Conservation (phyloP, 2,329 filamentous ascomycete species). For the Phyllosticta citribraziliensis region DNA sequence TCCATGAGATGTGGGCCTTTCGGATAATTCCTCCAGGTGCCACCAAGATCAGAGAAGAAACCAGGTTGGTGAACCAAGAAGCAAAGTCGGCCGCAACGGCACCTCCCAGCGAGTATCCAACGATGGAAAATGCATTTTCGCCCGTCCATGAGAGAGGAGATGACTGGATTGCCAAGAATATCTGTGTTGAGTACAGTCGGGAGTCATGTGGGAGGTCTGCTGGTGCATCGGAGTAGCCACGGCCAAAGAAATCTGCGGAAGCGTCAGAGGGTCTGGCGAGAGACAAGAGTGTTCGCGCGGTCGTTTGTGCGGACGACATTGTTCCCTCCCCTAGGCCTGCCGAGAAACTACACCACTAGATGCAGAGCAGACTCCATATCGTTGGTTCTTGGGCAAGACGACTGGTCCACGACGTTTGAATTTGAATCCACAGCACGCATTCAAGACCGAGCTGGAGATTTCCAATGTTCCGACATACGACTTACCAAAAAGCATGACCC, state of each 20-base stretch:
- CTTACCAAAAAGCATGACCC: constrained; percentile 68
- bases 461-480: background rate
- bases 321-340: too few relatives aligned
- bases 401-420: background rate
- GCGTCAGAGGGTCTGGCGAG: background rate
- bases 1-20: constrained; percentile 49
- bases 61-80: constrained; percentile 55
- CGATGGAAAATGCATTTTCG: constrained; percentile 50
- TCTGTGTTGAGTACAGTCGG: constrained; percentile 63
- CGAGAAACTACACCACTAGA: too few relatives aligned
- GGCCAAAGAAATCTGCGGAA: constrained; percentile 55
- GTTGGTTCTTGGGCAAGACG: background rate
- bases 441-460: background rate
- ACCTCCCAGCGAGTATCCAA: constrained; percentile 75
- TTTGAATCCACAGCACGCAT: background rate
- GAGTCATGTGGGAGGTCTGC: constrained; percentile 59
- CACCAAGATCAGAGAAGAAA: constrained; percentile 63
- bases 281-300: background rate
- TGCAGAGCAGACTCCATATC: too few relatives aligned
- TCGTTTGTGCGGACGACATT: background rate
- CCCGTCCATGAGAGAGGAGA: constrained; percentile 61
- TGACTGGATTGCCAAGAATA: constrained; percentile 59
- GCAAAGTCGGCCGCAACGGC: constrained; percentile 63
- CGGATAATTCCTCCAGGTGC: constrained; percentile 71
- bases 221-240: constrained; percentile 68